phyloP scores from a whole-genome alignment of 352 stramenopile genomes.

The Pythium diclinum region DNA sequence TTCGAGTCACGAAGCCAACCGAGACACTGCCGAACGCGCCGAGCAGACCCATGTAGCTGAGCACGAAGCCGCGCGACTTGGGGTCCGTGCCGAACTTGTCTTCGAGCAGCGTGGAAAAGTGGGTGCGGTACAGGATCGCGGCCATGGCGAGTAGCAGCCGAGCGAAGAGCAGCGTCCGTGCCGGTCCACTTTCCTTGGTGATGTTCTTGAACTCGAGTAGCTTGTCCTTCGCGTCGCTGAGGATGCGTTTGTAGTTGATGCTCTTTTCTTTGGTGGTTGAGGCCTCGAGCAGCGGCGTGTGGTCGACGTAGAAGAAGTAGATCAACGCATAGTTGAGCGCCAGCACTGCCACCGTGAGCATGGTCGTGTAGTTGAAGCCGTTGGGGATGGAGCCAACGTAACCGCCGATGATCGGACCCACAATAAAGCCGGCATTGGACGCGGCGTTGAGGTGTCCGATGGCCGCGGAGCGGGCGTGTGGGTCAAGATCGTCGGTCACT shows the following conservation, averaged over 20 bases:
- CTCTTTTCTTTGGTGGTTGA: slow-evolving; percentile 20
- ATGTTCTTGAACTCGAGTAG: slow-evolving; percentile 62
- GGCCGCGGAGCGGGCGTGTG: slow-evolving; percentile 32
- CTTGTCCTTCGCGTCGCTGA: slow-evolving; percentile 50
- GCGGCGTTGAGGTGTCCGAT: slow-evolving; percentile 74
- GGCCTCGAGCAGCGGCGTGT: not conserved
- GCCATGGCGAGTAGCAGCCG: slow-evolving; percentile 72
- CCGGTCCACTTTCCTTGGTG: slow-evolving; percentile 55
- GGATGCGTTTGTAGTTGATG: slow-evolving; percentile 27
- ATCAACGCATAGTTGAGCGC: slow-evolving; percentile 68
- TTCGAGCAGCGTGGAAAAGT: slow-evolving; percentile 75
- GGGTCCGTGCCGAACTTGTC: slow-evolving; percentile 76
- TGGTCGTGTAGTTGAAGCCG: slow-evolving; percentile 78
- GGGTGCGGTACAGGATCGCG: slow-evolving; percentile 72
- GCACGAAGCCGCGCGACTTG: slow-evolving; percentile 56
- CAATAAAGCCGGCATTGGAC: slow-evolving; percentile 72
- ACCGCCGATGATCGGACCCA: slow-evolving; percentile 65
- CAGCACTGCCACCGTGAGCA: slow-evolving; percentile 69
- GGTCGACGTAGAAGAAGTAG: slow-evolving; percentile 47
- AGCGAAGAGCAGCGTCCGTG: slow-evolving; percentile 65
- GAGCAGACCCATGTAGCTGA: slow-evolving; percentile 82
- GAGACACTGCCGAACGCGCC: slow-evolving; percentile 61
- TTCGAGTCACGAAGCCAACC: slow-evolving; percentile 48
- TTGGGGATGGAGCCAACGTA: slow-evolving; percentile 65
- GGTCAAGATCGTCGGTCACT: slow-evolving; percentile 53